Evolutionary conservation across 306 rosid genomes (phyloP), one percentile per base, ranked within the genome.

Genomic region (Spatholobus suberectus): DNA sequence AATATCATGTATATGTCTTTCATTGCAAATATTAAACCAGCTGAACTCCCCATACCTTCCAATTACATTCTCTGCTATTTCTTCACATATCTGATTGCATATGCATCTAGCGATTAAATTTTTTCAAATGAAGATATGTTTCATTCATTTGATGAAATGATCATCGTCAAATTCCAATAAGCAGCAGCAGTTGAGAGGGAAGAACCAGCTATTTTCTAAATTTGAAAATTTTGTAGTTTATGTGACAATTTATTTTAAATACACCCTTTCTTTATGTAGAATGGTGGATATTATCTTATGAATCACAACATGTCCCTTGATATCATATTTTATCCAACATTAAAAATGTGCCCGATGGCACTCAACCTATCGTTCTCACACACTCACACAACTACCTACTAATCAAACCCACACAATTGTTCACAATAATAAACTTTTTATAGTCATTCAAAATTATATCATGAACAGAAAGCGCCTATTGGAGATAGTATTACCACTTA

Each of bases 61-160:
- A 57, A 26, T 69, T 85, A 89, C 90, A 88, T 91, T 91, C 73
- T 89, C 96, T 11, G 85, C 80, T 70, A 89, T 46, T 24, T 44
- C 76, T 44, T 26, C 55, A 12, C 6, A 46, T 43, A 14, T 12
- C 18, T 68, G 52, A 11, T 43, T 70, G 11, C 55, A 70, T 21
- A 23, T 21, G 55, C 5, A 12, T 43, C 88, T 89, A 86, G 74
- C 93, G 93, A 86, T 90, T 91, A 76, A 65, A 84, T 65, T 80
- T 86, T 83, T 90, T 90, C 81, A 87, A 90, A 75, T 55, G n/a
- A 90, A 92, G 61, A 75, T 65, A 34, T 35, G 70, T 75, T 29
- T 29, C 81, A 90, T 89, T 93, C 92, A 89, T 89, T 87, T 91
- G 92, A 90, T 81, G 69, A 89, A 83, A 68, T 80, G 29, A 20